Evolutionary conservation across 2,329 filamentous ascomycete genomes (phyloP).

Genomic region (Aureobasidium zeae): DNA sequence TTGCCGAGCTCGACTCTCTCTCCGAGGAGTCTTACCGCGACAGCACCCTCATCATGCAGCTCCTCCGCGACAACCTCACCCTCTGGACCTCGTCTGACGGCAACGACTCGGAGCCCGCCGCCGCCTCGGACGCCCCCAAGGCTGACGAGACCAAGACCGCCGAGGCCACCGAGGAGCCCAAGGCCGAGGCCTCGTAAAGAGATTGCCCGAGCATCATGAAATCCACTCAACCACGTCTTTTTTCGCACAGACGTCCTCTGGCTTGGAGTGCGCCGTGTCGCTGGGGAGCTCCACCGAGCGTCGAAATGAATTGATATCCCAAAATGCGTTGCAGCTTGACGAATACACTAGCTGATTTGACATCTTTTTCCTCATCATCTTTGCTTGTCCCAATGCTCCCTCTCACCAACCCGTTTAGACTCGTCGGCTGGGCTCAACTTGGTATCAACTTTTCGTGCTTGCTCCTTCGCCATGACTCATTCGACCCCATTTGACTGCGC

Average conservation of each 20-base stretch:
- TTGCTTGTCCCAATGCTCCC: slow-evolving; percentile 9
- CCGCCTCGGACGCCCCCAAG: slow-evolving; percentile 50
- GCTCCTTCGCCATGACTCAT: not conserved
- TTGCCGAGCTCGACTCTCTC: slow-evolving; percentile 94
- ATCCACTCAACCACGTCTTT: slow-evolving; percentile 15
- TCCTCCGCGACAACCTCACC: slow-evolving; percentile 94
- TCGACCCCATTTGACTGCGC: slow-evolving; percentile 6
- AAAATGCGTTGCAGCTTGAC: slow-evolving; percentile 18
- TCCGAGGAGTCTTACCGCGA: slow-evolving; percentile 98
- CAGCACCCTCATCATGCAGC: slow-evolving; percentile 98
- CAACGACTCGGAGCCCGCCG: slow-evolving; percentile 62
- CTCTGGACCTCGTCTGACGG: slow-evolving; percentile 95
- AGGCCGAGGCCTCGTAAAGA: slow-evolving; percentile 13
- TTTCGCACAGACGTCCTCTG: slow-evolving; percentile 16
- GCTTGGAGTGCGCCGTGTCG: slow-evolving; percentile 15
- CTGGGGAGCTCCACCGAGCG: slow-evolving; percentile 16
- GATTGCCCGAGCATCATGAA: slow-evolving; percentile 9
- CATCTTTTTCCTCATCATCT: slow-evolving; percentile 7
- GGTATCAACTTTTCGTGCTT: not conserved
- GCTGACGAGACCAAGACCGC: slow-evolving; percentile 43
- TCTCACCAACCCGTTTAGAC: slow-evolving; percentile 1
- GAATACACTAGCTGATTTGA: slow-evolving; percentile 17
- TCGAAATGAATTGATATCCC: slow-evolving; percentile 18
- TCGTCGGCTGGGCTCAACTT: slow-evolving; percentile 8
- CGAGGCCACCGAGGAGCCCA: slow-evolving; percentile 29